A percentile compares a stretch with the other conserved stretches of the same genome.
These are phyloP conservation scores for Neodidymelliopsis sp. DNA, from an alignment of 2,329 filamentous ascomycete genomes.

Conservation along the genomic window DNA sequence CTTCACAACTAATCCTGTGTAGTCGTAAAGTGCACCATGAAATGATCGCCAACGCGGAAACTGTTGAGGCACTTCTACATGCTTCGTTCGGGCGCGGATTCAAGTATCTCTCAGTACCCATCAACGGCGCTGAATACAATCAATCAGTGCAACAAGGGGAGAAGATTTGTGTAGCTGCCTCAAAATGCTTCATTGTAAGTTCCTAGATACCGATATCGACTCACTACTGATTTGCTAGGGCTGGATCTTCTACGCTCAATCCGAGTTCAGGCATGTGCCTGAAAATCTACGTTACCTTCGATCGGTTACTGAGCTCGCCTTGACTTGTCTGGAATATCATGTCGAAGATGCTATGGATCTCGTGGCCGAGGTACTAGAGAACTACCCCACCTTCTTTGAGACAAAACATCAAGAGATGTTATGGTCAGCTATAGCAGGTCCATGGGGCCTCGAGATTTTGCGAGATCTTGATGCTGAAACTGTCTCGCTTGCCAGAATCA, in stretches of 20 bases:
- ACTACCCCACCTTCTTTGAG: slow-evolving; percentile 46
- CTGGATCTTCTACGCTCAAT: slow-evolving; percentile 78
- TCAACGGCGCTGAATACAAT: slow-evolving; percentile 32
- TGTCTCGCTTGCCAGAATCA: slow-evolving; percentile 44
- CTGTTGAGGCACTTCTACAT: slow-evolving; percentile 59
- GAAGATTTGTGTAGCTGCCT: slow-evolving; percentile 43
- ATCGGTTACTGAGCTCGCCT: slow-evolving; percentile 65
- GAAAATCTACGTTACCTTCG: slow-evolving; percentile 67
- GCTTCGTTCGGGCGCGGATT: slow-evolving; percentile 48
- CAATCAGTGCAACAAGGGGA: slow-evolving; percentile 38
- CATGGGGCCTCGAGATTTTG: slow-evolving; percentile 47
- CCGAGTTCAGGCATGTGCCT: slow-evolving; percentile 64
- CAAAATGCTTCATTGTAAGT: slow-evolving; percentile 46
- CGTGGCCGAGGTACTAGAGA: slow-evolving; percentile 46
- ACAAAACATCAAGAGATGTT: slow-evolving; percentile 41
- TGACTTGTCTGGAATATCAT: slow-evolving; percentile 67
- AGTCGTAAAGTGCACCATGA: slow-evolving; percentile 59
- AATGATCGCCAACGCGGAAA: slow-evolving; percentile 60
- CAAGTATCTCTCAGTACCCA: slow-evolving; percentile 40
- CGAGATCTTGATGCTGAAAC: slow-evolving; percentile 47
- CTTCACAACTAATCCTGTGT: slow-evolving; percentile 5
- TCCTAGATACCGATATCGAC: background rate
- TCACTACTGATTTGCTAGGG: slow-evolving; percentile 56
- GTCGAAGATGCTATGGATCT: slow-evolving; percentile 54
- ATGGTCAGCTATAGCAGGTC: slow-evolving; percentile 44